Conservation (phyloP, 371 early-diverging fungal genomes). For the Circinella umbellata region DNA sequence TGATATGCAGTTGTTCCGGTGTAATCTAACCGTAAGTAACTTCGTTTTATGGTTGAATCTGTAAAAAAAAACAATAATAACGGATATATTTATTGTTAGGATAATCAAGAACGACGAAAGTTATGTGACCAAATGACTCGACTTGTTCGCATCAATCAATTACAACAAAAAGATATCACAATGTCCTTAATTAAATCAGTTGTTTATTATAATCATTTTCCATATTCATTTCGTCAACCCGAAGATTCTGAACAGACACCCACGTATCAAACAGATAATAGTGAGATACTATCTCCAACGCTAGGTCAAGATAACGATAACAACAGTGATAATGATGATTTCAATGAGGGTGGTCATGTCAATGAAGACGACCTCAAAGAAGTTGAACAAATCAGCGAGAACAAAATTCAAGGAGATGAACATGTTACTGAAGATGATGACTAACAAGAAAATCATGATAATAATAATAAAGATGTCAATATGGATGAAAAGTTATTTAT, state of each 20-base stretch:
- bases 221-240: neutral
- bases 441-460: no score
- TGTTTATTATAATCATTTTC: neutral
- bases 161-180: slow-evolving; percentile 19
- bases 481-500: no score
- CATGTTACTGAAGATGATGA: no score
- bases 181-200: slow-evolving; percentile 12
- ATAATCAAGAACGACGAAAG: slow-evolving; percentile 6
- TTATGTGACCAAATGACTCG: slow-evolving; percentile 16
- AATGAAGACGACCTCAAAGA: no score
- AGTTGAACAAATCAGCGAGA: no score
- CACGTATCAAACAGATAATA: neutral
- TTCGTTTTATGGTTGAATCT: neutral
- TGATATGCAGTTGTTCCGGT: slow-evolving; percentile 1
- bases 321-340: no score
- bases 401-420: no score
- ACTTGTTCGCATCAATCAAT: slow-evolving; percentile 10
- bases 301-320: neutral
- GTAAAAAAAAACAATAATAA: neutral
- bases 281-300: neutral
- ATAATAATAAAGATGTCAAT: no score
- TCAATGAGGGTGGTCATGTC: no score
- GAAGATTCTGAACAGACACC: neutral
- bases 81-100: neutral
- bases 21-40: neutral